phyloP scores from a whole-genome alignment of 257 asterid genomes.

The Penstemon newberryi region DNA sequence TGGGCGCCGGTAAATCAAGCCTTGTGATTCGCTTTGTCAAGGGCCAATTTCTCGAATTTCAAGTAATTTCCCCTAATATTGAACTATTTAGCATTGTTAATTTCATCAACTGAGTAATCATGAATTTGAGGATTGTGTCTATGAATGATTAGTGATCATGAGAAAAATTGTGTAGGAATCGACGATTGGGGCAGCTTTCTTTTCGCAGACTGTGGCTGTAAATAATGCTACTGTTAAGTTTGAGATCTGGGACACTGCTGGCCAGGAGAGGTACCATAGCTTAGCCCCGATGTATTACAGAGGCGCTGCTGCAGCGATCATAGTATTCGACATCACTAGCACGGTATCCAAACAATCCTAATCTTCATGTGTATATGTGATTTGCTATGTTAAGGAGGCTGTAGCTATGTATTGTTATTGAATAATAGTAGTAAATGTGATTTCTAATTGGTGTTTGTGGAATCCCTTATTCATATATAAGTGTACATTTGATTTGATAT shows the following conservation, averaged over 20 bases:
- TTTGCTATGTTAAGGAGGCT: slow-evolving; percentile 12
- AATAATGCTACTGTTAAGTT: slow-evolving; percentile 83
- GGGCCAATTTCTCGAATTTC: slow-evolving; percentile 91
- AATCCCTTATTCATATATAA: no score
- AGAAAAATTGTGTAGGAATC: slow-evolving; percentile 57
- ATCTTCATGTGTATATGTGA: slow-evolving; percentile 20
- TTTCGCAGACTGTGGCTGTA: slow-evolving; percentile 81
- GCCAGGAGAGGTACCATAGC: slow-evolving; percentile 97
- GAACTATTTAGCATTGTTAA: not conserved
- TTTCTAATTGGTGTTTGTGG: not conserved
- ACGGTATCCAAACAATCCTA: slow-evolving; percentile 44
- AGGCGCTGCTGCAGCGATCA: slow-evolving; percentile 97
- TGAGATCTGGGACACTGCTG: slow-evolving; percentile 99
- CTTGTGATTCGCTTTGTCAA: slow-evolving; percentile 86
- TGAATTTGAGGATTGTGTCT: not conserved
- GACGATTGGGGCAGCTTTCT: slow-evolving; percentile 96
- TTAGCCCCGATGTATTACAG: slow-evolving; percentile 98
- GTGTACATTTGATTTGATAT: slow-evolving; percentile 19
- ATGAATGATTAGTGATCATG: no score
- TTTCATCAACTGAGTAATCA: not conserved
- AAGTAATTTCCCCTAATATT: slow-evolving; percentile 40
- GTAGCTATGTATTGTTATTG: not conserved
- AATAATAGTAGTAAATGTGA: not conserved
- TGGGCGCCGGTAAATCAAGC: slow-evolving; percentile 98
- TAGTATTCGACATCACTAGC: slow-evolving; percentile 87